phyloP scores from a whole-genome alignment of 345 rosid species.

The Cardamine chenopodiifolia region DNA sequence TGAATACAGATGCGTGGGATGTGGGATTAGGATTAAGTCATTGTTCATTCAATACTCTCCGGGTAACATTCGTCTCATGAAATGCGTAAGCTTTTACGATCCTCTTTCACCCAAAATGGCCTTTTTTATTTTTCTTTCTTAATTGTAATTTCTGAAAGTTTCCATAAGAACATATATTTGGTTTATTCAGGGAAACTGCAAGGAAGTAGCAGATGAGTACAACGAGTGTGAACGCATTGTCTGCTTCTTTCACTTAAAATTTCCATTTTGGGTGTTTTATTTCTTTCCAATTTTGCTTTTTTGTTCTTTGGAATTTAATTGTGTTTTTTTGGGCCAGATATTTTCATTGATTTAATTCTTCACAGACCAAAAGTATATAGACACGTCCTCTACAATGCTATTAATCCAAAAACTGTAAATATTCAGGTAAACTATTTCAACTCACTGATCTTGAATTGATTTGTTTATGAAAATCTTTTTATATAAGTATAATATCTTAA shows the following conservation, averaged over 20 bases:
- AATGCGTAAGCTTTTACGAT: conserved; percentile 59
- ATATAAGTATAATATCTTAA: not conserved
- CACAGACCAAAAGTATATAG: conserved; percentile 78
- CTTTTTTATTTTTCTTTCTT: not conserved
- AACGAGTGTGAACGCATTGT: conserved; percentile 91
- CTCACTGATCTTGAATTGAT: not conserved
- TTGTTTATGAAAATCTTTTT: not conserved
- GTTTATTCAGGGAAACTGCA: conserved; percentile 60
- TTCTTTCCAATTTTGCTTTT: conserved; percentile 15
- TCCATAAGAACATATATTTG: conserved; percentile 6
- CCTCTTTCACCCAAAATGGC: conserved; percentile 6
- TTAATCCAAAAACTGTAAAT: conserved; percentile 51
- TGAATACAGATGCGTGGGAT: conserved; percentile 68
- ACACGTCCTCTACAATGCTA: conserved; percentile 72
- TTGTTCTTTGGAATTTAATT: not conserved
- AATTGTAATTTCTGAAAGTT: conserved; percentile 5
- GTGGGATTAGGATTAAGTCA: conserved; percentile 59
- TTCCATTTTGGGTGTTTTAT: conserved; percentile 30
- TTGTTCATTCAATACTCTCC: conserved; percentile 78
- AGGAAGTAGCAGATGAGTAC: conserved; percentile 74
- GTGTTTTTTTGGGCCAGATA: conserved; percentile 48
- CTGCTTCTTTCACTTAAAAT: conserved; percentile 6
- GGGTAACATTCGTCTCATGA: conserved; percentile 81
- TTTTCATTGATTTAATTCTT: conserved; percentile 80
- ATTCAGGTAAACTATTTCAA: conserved; percentile 51